Evolutionary conservation across 129 eudicot species (phyloP).

Genomic region (Rutidosis leptorrhynchoides): DNA sequence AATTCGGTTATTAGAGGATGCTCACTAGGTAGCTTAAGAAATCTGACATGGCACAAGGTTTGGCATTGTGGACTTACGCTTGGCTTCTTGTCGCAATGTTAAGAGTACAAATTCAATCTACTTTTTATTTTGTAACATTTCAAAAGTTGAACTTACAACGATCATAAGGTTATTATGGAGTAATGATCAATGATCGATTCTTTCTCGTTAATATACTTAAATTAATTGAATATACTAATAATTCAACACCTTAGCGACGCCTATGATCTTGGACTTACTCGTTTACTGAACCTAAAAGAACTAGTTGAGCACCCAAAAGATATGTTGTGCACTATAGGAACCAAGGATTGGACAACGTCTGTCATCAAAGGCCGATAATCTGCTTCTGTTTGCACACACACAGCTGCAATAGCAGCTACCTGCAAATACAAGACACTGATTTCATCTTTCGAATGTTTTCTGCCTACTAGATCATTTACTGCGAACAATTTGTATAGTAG

Average conservation of each 20-base stretch:
- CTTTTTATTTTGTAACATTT: neutral
- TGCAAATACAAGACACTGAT: conserved; percentile 18
- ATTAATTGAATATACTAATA: neutral
- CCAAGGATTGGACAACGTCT: conserved; percentile 83
- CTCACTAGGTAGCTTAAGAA: neutral
- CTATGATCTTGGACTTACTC: conserved; percentile 56
- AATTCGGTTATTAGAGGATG: neutral
- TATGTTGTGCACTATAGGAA: conserved; percentile 68
- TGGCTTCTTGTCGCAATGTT: neutral
- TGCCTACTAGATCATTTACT: neutral
- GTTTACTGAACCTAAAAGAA: conserved; percentile 55
- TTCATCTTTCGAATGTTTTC: neutral
- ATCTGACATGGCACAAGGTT: neutral
- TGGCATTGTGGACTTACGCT: neutral
- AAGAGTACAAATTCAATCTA: neutral
- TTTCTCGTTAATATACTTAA: neutral
- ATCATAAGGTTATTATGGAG: neutral
- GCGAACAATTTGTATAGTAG: neutral
- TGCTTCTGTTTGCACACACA: conserved; percentile 95
- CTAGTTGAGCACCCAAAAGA: conserved; percentile 40
- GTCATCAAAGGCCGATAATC: conserved; percentile 93
- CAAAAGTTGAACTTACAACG: neutral
- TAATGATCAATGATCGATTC: neutral
- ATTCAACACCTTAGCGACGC: neutral
- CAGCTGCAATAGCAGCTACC: conserved; percentile 93